Conservation (phyloP, 805 yeast genomes). For the Maudiozyma bulderi region DNA sequence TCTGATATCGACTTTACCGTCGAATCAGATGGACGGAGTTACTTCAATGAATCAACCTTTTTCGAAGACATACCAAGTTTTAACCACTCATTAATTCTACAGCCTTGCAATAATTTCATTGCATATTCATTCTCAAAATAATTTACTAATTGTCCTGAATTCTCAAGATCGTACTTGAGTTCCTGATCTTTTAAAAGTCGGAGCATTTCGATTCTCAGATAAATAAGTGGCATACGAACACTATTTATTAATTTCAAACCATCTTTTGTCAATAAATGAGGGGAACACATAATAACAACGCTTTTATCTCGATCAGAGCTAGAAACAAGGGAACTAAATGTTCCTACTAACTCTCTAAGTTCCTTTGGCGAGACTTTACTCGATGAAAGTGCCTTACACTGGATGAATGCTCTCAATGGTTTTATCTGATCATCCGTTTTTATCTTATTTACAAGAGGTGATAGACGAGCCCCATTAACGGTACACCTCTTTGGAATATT, state of each 20-base stretch:
- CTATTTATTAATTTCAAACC: conserved; percentile 23
- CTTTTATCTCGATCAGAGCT: conserved; percentile 13
- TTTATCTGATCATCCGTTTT: conserved; percentile 1
- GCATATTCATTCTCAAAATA: conserved; percentile 28
- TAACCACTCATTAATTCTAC: conserved; percentile 24
- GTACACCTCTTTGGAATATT: conserved; percentile 11
- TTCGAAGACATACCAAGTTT: conserved; percentile 11
- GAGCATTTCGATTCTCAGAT: conserved; percentile 21
- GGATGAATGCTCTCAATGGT: conserved; percentile 20
- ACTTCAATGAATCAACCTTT: not conserved
- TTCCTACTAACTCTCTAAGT: conserved; percentile 26
- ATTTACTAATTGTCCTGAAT: conserved; percentile 21
- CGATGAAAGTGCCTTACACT: conserved; percentile 25
- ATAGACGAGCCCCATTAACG: conserved; percentile 11
- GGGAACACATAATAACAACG: conserved; percentile 25
- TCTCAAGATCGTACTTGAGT: conserved; percentile 13
- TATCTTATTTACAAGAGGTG: conserved; percentile 15
- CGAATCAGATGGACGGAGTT: too few relatives aligned
- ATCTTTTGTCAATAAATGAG: conserved; percentile 24
- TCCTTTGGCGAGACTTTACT: conserved; percentile 26
- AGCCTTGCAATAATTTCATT: conserved; percentile 17
- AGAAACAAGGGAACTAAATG: conserved; percentile 18
- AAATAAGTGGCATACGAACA: conserved; percentile 24
- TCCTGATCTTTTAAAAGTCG: conserved; percentile 5
- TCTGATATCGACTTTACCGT: too few relatives aligned